Base-by-base conservation (phyloP, 106 monocot genomes). In the Triglochin maritima region DNA sequence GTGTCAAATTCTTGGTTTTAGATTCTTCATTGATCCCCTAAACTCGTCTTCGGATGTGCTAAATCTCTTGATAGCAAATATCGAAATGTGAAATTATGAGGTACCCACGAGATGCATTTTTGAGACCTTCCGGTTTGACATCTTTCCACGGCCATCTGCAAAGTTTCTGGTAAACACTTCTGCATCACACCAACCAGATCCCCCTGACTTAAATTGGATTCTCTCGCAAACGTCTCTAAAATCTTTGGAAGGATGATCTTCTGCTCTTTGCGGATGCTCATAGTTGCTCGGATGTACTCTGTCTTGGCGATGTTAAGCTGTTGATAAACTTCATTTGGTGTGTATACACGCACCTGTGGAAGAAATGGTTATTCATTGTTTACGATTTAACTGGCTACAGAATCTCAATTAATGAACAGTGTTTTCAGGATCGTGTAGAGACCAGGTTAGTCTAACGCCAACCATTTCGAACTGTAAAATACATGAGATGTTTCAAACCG, bases 231-330 rank as follows among this genome's bases (percentile, higher is more conserved):
- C 44, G 63, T 63, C 43, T 77, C 77, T 0, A 77, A 45, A 2
- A 70, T 17, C 70, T 70, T 77, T 41, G 77, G 77, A 9, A 77
- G 70, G 10, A 70, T 70, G 17, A 77, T 77, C 69, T 77, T 77
- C 77, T 70, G 64, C 49, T 77, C 77, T 56, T 43, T 70, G 12
- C 58, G 70, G 5, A 70, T 70, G 49, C 70, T 64, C 57, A 77
- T 49, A 13, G 64, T 50, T 41, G 77, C 77, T 16, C 64, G 62
- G 3, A 77, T 64, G 64, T 77, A 77, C 56, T 77, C 77, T 64
- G 64, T 64, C 45, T 70, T 77, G 3, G 70, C 63, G n/a, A 29
- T 58, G 47, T 77, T 70, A 4, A 77, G 77, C 50, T 70, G 63
- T 49, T 63, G 56, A 9, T 46, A 48, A 11, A 77, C 62, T 57